These are phyloP conservation scores for Emmonsiellopsis sp. DNA, from an alignment of 2,329 filamentous ascomycete genomes.

Conservation along the genomic window DNA sequence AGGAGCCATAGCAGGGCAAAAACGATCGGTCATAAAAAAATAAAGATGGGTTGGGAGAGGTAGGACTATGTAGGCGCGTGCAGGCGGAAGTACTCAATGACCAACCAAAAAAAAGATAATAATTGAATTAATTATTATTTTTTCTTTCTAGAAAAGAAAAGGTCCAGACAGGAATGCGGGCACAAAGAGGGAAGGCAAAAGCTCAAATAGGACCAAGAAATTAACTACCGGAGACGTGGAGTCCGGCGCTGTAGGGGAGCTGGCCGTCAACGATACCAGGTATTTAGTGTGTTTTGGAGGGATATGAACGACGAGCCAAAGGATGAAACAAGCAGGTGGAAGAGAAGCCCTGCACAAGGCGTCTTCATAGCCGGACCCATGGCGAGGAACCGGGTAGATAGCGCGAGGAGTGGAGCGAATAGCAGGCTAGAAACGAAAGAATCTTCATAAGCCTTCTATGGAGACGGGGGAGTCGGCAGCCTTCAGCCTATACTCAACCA, in stretches of 20 bases:
- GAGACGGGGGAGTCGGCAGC: not conserved
- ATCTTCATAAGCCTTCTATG: not conserved
- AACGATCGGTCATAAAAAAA: not conserved
- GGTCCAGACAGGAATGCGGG: not conserved
- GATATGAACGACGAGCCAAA: not conserved
- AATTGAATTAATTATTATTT: not conserved
- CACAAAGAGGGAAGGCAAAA: not conserved
- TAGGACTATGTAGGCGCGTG: not conserved
- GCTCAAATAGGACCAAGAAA: slow-evolving; percentile 1
- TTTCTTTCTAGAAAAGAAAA: not conserved
- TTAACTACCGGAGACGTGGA: not conserved
- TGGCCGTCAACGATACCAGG: not conserved
- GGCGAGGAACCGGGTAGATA: not conserved
- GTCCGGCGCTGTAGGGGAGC: no score
- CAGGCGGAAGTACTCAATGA: not conserved
- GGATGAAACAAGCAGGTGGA: slow-evolving; percentile 2
- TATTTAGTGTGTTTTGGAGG: not conserved
- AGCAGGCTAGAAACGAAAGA: slow-evolving; percentile 3
- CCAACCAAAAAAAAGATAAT: not conserved
- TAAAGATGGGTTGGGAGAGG: not conserved
- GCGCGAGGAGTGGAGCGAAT: not conserved
- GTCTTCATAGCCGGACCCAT: not conserved
- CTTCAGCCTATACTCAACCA: not conserved
- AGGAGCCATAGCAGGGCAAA: not conserved
- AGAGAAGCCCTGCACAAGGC: not conserved